These are phyloP conservation scores for Sordariomycetes sp. DNA, from an alignment of 2,329 filamentous ascomycete species.

Conservation along the genomic window DNA sequence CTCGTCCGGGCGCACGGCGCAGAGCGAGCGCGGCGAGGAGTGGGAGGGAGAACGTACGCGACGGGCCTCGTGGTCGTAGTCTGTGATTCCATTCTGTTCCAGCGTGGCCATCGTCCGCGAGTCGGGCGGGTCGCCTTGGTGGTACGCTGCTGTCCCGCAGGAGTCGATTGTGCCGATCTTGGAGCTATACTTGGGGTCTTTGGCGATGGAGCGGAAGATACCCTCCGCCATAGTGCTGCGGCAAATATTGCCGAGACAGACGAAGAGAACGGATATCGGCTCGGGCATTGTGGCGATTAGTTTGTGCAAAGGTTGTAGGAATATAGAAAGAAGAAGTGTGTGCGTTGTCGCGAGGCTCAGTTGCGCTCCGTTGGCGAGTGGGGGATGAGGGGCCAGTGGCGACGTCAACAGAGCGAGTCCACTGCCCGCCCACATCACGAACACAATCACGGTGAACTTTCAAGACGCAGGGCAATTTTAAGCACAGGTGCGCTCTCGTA, in stretches of 20 bases:
- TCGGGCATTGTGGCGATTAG: too few species aligned
- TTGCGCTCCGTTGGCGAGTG: too few species aligned
- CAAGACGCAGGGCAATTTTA: too few species aligned
- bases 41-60: constrained; percentile 41
- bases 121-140: constrained; percentile 69
- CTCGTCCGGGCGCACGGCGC: too few species aligned
- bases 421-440: too few species aligned
- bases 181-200: constrained; percentile 48
- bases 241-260: constrained; percentile 96
- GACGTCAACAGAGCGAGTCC: too few species aligned
- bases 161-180: constrained; percentile 68
- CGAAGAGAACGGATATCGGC: constrained; percentile 71
- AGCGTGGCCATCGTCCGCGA: constrained; percentile 76
- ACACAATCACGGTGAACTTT: too few species aligned
- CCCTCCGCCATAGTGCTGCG: constrained; percentile 92
- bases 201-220: constrained; percentile 67
- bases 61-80: constrained; percentile 70
- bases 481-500: too few species aligned
- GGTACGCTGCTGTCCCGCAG: constrained; percentile 85
- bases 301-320: too few species aligned
- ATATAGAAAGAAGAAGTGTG: neutral
- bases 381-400: too few species aligned
- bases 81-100: constrained; percentile 60
- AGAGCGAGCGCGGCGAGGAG: neutral
- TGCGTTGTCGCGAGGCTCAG: neutral